Conservation (phyloP, 78 protist genomes). For the Dictyostelium firmibasis region DNA sequence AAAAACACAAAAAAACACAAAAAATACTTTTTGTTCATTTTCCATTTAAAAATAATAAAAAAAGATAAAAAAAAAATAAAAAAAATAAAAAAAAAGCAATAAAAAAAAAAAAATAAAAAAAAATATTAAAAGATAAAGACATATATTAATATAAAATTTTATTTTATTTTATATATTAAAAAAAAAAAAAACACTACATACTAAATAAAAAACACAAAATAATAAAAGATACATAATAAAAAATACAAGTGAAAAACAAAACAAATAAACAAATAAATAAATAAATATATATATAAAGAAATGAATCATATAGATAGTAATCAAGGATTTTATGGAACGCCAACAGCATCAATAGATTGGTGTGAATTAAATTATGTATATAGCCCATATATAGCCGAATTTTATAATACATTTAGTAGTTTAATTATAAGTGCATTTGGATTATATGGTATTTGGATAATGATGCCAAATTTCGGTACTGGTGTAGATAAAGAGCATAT, state of each 20-base stretch:
- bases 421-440: slow-evolving; percentile 33
- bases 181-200: no score
- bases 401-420: slow-evolving; percentile 60
- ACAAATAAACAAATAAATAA: not conserved
- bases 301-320: not conserved
- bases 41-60: not conserved
- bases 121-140: no score
- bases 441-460: slow-evolving; percentile 55
- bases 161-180: no score
- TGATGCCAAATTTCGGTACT: not conserved
- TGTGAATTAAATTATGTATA: slow-evolving; percentile 68
- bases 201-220: no score
- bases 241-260: not conserved
- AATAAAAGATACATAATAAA: not conserved
- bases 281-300: not conserved
- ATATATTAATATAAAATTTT: no score
- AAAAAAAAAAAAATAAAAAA: no score
- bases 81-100: no score
- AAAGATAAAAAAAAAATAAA: no score
- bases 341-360: slow-evolving; percentile 71
- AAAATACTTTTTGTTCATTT: not conserved
- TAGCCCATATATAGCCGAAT: slow-evolving; percentile 68
- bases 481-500: slow-evolving; percentile 21
- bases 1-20: no score
- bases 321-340: not conserved